Evolutionary conservation across 345 rosid genomes (phyloP), one percentile per base, ranked within the genome.

Genomic region (Salix purpurea): DNA sequence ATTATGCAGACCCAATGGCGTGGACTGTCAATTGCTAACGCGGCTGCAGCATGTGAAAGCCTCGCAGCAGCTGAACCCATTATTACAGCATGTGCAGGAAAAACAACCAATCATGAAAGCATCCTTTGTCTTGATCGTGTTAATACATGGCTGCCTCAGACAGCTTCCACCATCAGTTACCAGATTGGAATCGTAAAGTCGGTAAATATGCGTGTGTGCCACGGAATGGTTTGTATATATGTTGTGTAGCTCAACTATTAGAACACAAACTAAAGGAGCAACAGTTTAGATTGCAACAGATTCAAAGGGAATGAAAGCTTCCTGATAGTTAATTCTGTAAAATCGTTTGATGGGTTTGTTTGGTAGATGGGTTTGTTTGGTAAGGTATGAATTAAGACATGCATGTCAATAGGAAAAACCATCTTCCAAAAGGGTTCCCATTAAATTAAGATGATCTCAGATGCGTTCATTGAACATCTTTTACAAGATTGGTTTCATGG

Each of bases 121-220:
- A 24, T 14, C n/a, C 39, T 46, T 48, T 9, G 65, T 30, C 71
- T 23, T 67, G 36, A 50, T 67, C 61, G 5, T 36, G 50, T 42
- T 24, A 4, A 23, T 36, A 12, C 28, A 23, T 36, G 77, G 50
- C 36, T 65, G 48, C 77, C 54, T n/a, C 70, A 9, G 37, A 39
- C 28, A 64, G 44, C 66, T 36, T 46, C 39, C 11, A 13, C 19
- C 64, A 34, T 30, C 14, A 66, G 23, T 5, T 34, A 66, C 71
- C 23, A 32, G 71, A 40, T 48, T 71, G 54, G 26, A 23, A 12
- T 24, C 32, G 76, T 78, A 76, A 36, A 60, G 30, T 52, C 16
- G 14, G 69, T 76, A 77, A 46, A 71, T 76, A 65, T 77, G 70
- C 13, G 12, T 72, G 76, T 71, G 60, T 50, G 72, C 61, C 48